These are phyloP conservation scores for Fraxinus ornus DNA, from an alignment of 305 asterid species.

Conservation along the genomic window DNA sequence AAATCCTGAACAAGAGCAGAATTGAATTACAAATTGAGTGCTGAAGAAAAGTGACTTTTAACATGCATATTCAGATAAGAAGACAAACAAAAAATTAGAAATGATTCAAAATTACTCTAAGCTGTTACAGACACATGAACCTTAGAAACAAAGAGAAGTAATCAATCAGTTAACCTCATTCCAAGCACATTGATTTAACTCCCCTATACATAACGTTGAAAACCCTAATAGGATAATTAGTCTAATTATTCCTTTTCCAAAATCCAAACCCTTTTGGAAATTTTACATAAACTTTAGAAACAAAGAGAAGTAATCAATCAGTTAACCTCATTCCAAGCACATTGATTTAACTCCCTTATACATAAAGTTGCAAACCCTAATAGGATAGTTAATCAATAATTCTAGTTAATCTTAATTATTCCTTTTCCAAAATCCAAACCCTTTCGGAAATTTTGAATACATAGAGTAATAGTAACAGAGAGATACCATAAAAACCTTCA, in stretches of 20 bases:
- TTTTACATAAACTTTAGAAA: not conserved
- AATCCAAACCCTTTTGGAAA: not conserved
- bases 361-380: not conserved
- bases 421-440: conserved; percentile 7
- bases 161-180: not conserved
- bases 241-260: conserved; percentile 1
- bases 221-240: not conserved
- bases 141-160: not conserved
- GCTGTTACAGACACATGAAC: not conserved
- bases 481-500: not conserved
- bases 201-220: not conserved
- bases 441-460: not conserved
- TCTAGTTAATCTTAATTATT: too few species aligned
- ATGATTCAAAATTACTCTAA: not conserved
- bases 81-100: not conserved
- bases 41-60: not conserved
- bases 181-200: not conserved
- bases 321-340: not conserved
- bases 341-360: not conserved
- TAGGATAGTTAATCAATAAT: not conserved
- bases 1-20: not conserved
- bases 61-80: not conserved
- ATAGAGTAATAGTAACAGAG: not conserved
- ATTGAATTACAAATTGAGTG: not conserved
- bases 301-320: not conserved